Base-by-base conservation (phyloP, 148 eudicot species). In the Salicornia ramosissima region DNA sequence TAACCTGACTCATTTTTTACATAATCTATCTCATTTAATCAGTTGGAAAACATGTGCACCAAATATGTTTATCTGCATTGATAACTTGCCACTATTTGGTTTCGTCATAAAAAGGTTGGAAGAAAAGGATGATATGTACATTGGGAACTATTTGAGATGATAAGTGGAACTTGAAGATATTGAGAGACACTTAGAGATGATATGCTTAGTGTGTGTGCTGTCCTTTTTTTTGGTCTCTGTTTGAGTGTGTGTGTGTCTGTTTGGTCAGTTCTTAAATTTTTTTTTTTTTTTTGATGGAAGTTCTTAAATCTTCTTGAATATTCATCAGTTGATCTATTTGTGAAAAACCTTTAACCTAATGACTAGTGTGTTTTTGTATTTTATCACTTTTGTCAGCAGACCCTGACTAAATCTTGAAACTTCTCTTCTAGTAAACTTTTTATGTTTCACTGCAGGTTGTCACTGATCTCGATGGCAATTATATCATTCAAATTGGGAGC, bases 391-490 rank as follows among this genome's bases (percentile, higher is more conserved):
- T 53, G 40, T n/a, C n/a, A 60, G 43, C 11, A 58, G 65, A 28
- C 51, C 29, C n/a, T 62, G 62, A 30, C 51, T 29, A 26, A n/a
- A 21, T 51, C 28, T 25, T n/a, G 61, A 51, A 75, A n/a, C 40
- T 57, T 36, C 55, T 33, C 15, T 67, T 60, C 16, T 67, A 31
- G 15, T 63, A 46, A 76, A 52, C 25, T 49, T 9, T 60, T 18
- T 52, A 67, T 68, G 7, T 43, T 45, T 71, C 24, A 60, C 70
- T 43, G 64, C 80, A 93, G 98, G 98, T 93, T 70, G 98, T 93
- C 65, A 88, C 95, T 73, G 96, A 90, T 76, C 81, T 93, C 62
- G 89, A 87, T 74, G 98, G 98, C 34, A 90, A 87, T 78, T 93
- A 78, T 80, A 79, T 86, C 67, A 73, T 83, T 57, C 98, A 93